Evolutionary conservation across 495 filamentous ascomycete species (phyloP), one percentile per base, ranked within the genome.

Genomic region (Aspergillus nidulans): DNA sequence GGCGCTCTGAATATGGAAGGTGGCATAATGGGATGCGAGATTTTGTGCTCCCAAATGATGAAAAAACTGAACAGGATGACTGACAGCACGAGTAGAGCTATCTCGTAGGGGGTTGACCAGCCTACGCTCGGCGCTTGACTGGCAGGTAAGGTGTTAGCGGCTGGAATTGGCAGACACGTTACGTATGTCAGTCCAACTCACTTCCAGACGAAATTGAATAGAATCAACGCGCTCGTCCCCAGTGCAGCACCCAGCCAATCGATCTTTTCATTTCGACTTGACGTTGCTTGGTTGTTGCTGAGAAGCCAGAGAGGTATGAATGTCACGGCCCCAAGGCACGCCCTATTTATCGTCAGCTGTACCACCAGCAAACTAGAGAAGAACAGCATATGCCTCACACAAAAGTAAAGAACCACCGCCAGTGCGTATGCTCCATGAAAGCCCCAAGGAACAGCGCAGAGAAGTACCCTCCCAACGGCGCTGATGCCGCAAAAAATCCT

Each of bases 171-270:
- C 10, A 12, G 32, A 21, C n/a, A n/a, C n/a, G n/a, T n/a, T n/a
- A n/a, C n/a, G n/a, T n/a, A n/a, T n/a, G n/a, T n/a, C n/a, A n/a
- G 5, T 25, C 39, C 2, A 20, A 63, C 76, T 65, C 63, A 81
- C 77, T 77, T 81, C 78, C 79, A 82, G 20, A 73, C 73, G 60
- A 81, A 73, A 57, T 77, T 83, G 66, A 82, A 82, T 1, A 80
- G 52, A 10, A 82, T 75, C 24, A 81, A 55, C 1, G 67, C 73
- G 12, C 65, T 63, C 1, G 71, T 67, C 0, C 77, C 75, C 8
- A 83, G 58, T n/a, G 64, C 64, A 1, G 77, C 72, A 5, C 80
- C 79, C 25, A 79, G 52, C 53, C 66, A 78, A 57, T 83, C 79
- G 32, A 83, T 68, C 6, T 58, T 69, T 4, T 76, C 80, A 23